A percentile compares a stretch with the other conserved stretches of the same genome.
Evolutionary conservation across 176 grass and related monocot species (phyloP).

Genomic region (Pharus latifolius): DNA sequence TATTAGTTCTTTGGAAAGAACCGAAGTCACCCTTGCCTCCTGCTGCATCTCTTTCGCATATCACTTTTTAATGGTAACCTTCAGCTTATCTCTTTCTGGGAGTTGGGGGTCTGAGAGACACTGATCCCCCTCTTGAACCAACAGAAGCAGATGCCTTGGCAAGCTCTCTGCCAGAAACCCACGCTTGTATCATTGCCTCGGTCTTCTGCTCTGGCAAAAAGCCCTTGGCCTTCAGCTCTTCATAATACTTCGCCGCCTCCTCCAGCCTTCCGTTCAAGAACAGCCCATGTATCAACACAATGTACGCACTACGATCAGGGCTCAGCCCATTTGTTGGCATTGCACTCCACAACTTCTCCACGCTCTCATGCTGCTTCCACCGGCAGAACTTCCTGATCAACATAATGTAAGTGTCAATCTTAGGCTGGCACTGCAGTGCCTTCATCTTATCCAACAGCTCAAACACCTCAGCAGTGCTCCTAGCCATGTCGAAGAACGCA

Average conservation of each 20-base stretch:
- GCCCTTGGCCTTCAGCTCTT: conserved; percentile 72
- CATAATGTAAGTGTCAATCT: conserved; percentile 76
- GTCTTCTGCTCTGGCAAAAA: conserved; percentile 64
- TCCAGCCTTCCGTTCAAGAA: conserved; percentile 70
- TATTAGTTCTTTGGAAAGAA: conserved; percentile 2
- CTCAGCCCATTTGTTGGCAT: conserved; percentile 56
- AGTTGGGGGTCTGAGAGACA: conserved; percentile 18
- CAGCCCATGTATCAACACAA: conserved; percentile 65
- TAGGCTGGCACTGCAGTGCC: conserved; percentile 15
- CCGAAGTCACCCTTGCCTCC: neutral
- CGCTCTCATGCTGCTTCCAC: conserved; percentile 61
- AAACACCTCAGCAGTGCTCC: conserved; percentile 47
- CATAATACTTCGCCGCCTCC: conserved; percentile 52
- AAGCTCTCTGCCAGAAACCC: conserved; percentile 46
- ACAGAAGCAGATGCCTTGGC: conserved; percentile 2
- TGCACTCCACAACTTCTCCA: conserved; percentile 59
- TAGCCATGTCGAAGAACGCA: conserved; percentile 49
- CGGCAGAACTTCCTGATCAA: conserved; percentile 71
- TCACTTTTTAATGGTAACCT: neutral
- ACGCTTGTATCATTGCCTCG: conserved; percentile 64
- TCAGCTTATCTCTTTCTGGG: conserved; percentile 9
- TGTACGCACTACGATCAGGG: conserved; percentile 70
- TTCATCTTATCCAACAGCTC: conserved; percentile 60
- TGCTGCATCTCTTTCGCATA: neutral
- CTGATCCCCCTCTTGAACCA: neutral